Conservation (phyloP, 2,329 filamentous ascomycete genomes). For the Xylaria sp. region DNA sequence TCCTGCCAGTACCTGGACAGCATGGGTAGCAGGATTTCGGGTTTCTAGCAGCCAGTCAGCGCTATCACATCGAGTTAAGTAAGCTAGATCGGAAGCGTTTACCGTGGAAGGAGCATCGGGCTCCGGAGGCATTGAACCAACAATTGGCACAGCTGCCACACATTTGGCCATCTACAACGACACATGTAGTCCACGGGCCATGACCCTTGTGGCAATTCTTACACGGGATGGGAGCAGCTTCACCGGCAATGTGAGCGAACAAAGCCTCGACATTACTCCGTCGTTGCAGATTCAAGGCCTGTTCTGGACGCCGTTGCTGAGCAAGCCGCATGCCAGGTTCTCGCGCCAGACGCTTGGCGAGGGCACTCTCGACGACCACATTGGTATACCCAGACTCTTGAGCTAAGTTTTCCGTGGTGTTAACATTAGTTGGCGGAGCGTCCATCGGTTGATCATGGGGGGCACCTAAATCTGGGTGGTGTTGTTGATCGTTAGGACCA, state of each 20-base stretch:
- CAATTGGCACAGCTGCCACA: constrained; percentile 68
- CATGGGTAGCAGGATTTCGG: constrained; percentile 49
- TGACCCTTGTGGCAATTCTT: constrained; percentile 67
- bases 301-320: constrained; percentile 59
- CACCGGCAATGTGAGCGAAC: constrained; percentile 62
- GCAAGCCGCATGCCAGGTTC: constrained; percentile 57
- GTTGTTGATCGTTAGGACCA: constrained; percentile 37
- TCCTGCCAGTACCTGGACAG: constrained; percentile 38
- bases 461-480: constrained; percentile 39
- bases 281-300: constrained; percentile 60
- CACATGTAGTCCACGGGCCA: constrained; percentile 63
- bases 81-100: constrained; percentile 33
- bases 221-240: constrained; percentile 54
- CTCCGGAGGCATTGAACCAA: constrained; percentile 67
- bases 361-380: constrained; percentile 58
- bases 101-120: constrained; percentile 66
- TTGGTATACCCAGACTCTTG: constrained; percentile 52
- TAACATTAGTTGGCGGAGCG: constrained; percentile 29
- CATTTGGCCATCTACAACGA: constrained; percentile 66
- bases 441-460: constrained; percentile 32
- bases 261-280: constrained; percentile 66
- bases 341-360: constrained; percentile 59
- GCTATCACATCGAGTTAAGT: background rate
- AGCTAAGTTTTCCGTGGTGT: constrained; percentile 55
- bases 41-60: constrained; percentile 47